These are phyloP conservation scores for Diaporthe vaccinii DNA, from an alignment of 2,329 filamentous ascomycete species.

Conservation along the genomic window DNA sequence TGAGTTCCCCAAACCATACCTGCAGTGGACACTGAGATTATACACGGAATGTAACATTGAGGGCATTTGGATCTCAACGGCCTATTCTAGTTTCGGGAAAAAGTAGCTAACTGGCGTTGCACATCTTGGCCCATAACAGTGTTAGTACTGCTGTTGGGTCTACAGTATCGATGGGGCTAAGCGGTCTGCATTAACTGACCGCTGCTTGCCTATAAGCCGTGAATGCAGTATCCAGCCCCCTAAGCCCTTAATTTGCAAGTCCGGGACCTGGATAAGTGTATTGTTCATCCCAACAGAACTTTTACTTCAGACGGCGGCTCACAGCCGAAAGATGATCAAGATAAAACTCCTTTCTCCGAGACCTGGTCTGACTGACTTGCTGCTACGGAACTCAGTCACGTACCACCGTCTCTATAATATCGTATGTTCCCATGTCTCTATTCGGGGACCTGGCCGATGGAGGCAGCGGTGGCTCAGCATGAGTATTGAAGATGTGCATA, in stretches of 20 bases:
- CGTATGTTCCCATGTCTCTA: not conserved
- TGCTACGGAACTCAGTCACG: not conserved
- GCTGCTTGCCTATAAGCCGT: not conserved
- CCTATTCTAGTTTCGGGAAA: no score
- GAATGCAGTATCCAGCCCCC: no score
- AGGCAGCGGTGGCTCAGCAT: not conserved
- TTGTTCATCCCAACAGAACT: not conserved
- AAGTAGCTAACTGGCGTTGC: not conserved
- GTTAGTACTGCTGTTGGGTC: not conserved
- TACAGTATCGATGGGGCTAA: not conserved
- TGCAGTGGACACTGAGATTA: not conserved
- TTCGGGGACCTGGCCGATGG: no score
- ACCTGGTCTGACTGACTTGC: not conserved
- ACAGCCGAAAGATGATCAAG: not conserved
- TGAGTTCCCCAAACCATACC: not conserved
- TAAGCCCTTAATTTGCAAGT: not conserved
- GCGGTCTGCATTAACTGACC: not conserved
- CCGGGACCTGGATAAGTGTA: not conserved
- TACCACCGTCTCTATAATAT: not conserved
- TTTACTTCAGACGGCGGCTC: not conserved
- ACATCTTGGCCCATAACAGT: not conserved
- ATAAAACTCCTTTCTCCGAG: not conserved
- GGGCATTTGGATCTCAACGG: no score
- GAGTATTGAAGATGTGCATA: no score
- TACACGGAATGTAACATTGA: not conserved